These are phyloP conservation scores for Sechiopsis laciniata DNA, from an alignment of 306 rosid genomes.

Conservation along the genomic window DNA sequence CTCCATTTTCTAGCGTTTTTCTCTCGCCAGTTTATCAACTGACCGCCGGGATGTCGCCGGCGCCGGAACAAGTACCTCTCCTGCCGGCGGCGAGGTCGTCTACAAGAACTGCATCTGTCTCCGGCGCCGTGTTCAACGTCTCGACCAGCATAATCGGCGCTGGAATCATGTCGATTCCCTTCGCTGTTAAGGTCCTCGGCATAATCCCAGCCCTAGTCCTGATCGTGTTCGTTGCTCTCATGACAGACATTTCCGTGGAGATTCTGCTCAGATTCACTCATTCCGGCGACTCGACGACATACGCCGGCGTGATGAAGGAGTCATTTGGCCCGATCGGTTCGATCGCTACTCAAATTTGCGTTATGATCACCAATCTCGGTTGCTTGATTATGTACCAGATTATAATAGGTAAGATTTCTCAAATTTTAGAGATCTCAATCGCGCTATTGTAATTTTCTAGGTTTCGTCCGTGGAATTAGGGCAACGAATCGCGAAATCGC, in stretches of 20 bases:
- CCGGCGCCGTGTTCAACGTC: constrained; percentile 81
- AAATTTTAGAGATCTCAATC: too few species aligned
- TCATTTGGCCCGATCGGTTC: constrained; percentile 67
- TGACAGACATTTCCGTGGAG: constrained; percentile 70
- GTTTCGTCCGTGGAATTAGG: neutral
- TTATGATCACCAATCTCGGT: constrained; percentile 68
- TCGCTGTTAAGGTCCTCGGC: constrained; percentile 73
- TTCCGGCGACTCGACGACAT: constrained; percentile 60
- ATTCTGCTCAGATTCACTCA: constrained; percentile 75
- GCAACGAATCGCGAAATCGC: neutral
- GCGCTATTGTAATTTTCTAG: too few species aligned
- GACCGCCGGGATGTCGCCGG: constrained; percentile 39
- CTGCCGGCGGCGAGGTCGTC: constrained; percentile 24
- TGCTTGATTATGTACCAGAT: constrained; percentile 71
- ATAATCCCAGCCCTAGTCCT: constrained; percentile 53
- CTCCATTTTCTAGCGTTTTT: neutral
- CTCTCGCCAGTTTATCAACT: neutral
- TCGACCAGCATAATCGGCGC: constrained; percentile 79
- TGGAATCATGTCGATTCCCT: constrained; percentile 93
- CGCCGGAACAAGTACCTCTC: constrained; percentile 42
- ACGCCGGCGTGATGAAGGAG: constrained; percentile 83
- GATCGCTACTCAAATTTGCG: constrained; percentile 47
- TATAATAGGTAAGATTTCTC: constrained; percentile 51
- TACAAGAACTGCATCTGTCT: constrained; percentile 35
- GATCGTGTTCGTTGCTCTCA: constrained; percentile 46